Evolutionary conservation across 495 filamentous ascomycete species (phyloP).

Genomic region (Pyrenopolyporus hunteri): DNA sequence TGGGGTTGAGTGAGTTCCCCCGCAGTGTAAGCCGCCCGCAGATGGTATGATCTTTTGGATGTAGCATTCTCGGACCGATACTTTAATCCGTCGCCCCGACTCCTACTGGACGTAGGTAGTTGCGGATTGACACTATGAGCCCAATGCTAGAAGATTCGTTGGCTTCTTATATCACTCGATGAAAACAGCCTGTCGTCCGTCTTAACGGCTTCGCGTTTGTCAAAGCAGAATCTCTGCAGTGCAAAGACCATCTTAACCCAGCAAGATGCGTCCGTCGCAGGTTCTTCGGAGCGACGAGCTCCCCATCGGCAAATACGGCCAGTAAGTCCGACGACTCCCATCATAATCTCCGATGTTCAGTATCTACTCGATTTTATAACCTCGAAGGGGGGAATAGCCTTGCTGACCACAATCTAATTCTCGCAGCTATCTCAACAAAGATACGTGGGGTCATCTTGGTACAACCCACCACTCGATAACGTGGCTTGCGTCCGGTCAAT

Average conservation of each 20-base stretch:
- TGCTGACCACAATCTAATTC: background rate
- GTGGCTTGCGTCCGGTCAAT: background rate
- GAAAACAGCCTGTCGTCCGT: too few relatives aligned
- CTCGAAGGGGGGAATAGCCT: background rate
- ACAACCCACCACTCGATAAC: background rate
- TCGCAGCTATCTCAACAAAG: constrained; percentile 28
- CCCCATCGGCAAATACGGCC: constrained; percentile 30
- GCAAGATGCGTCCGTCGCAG: constrained; percentile 24
- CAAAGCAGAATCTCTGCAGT: too few relatives aligned
- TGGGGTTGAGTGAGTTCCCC: background rate
- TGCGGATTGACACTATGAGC: background rate
- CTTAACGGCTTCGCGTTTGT: background rate
- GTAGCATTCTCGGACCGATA: background rate
- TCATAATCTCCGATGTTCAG: background rate
- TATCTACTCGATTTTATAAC: background rate
- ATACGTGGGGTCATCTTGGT: constrained; percentile 31
- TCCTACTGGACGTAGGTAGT: too few relatives aligned
- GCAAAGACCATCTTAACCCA: background rate
- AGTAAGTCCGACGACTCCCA: constrained; percentile 11
- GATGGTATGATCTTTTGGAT: constrained; percentile 2
- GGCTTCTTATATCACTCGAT: too few relatives aligned
- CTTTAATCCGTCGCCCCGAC: constrained; percentile 10
- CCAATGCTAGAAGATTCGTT: background rate
- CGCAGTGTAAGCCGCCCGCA: constrained; percentile 12
- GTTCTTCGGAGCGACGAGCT: constrained; percentile 22